These are phyloP conservation scores for Boletus pseudo-olivaceus DNA, from an alignment of 768 basidiomycete species.

Conservation along the genomic window DNA sequence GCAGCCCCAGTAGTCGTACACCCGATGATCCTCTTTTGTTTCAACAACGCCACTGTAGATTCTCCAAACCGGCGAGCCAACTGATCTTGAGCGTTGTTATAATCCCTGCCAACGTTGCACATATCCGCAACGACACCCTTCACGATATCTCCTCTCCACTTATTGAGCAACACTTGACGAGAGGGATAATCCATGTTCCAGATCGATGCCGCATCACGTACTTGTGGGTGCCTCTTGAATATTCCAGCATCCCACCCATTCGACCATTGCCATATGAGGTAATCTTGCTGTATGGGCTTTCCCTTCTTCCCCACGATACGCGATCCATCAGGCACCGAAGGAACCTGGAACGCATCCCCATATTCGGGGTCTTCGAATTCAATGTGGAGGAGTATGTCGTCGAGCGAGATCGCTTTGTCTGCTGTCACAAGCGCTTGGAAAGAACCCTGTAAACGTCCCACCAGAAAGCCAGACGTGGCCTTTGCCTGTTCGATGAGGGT, in stretches of 20 bases:
- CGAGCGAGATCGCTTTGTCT: slow-evolving; percentile 6
- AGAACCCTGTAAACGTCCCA: slow-evolving; percentile 23
- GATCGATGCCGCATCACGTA: slow-evolving; percentile 24
- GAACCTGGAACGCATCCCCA: slow-evolving; percentile 44
- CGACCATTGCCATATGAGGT: slow-evolving; percentile 49
- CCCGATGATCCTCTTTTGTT: slow-evolving; percentile 54
- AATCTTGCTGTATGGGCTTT: slow-evolving; percentile 32
- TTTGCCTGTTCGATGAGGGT: slow-evolving; percentile 40
- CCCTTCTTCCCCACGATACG: slow-evolving; percentile 39
- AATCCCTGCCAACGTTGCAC: slow-evolving; percentile 34
- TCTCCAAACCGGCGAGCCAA: slow-evolving; percentile 37
- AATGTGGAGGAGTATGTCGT: slow-evolving; percentile 42
- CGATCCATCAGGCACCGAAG: slow-evolving; percentile 44
- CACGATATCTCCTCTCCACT: slow-evolving; percentile 39
- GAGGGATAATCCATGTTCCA: slow-evolving; percentile 37
- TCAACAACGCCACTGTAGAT: slow-evolving; percentile 35
- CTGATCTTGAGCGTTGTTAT: slow-evolving; percentile 38
- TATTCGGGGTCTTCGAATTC: slow-evolving; percentile 50
- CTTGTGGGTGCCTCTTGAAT: slow-evolving; percentile 28
- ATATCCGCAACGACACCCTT: slow-evolving; percentile 34
- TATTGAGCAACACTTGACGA: slow-evolving; percentile 26
- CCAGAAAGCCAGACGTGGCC: slow-evolving; percentile 9
- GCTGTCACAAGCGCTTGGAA: slow-evolving; percentile 31
- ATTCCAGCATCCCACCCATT: slow-evolving; percentile 43
- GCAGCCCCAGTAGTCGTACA: slow-evolving; percentile 73